Conservation (phyloP, 1,139 yeast genomes). For the Candida mesenterica region DNA sequence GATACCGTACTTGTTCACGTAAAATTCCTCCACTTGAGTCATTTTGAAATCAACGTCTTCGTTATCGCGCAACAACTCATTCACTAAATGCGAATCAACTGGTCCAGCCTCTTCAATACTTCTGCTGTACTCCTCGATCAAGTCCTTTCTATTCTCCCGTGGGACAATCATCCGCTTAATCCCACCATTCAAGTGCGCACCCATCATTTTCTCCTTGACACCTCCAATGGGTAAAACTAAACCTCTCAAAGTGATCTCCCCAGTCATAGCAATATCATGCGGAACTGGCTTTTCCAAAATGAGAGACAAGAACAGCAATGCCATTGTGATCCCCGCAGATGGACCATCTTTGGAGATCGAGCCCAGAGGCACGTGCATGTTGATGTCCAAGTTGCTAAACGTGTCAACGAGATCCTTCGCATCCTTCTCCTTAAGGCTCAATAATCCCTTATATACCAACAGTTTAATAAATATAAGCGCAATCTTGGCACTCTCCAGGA, state of each 20-base stretch:
- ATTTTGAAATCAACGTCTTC: slow-evolving; percentile 28
- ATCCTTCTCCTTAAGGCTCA: slow-evolving; percentile 25
- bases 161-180: slow-evolving; percentile 67
- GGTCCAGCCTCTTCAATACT: slow-evolving; percentile 33
- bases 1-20: slow-evolving; percentile 52
- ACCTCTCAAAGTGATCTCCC: slow-evolving; percentile 86
- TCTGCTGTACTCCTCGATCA: slow-evolving; percentile 56
- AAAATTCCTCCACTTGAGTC: slow-evolving; percentile 47
- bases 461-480: slow-evolving; percentile 74
- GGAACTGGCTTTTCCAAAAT: slow-evolving; percentile 68
- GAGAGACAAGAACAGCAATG: slow-evolving; percentile 73
- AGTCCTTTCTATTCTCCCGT: slow-evolving; percentile 64
- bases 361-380: slow-evolving; percentile 88
- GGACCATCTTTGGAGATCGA: slow-evolving; percentile 91
- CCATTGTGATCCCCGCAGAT: slow-evolving; percentile 89
- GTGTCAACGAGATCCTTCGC: slow-evolving; percentile 34
- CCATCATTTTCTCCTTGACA: slow-evolving; percentile 76
- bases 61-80: slow-evolving; percentile 39
- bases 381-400: slow-evolving; percentile 60
- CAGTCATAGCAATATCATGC: slow-evolving; percentile 82
- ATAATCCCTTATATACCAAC: slow-evolving; percentile 39
- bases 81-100: slow-evolving; percentile 19
- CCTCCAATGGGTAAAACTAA: slow-evolving; percentile 90
- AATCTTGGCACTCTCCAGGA: slow-evolving; percentile 79
- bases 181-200: slow-evolving; percentile 74